Percentiles rank a stretch among this genome's conserved stretches.
These are phyloP conservation scores for Houttuynia cordata DNA, from an alignment of 164 flowering plant species.

Conservation along the genomic window DNA sequence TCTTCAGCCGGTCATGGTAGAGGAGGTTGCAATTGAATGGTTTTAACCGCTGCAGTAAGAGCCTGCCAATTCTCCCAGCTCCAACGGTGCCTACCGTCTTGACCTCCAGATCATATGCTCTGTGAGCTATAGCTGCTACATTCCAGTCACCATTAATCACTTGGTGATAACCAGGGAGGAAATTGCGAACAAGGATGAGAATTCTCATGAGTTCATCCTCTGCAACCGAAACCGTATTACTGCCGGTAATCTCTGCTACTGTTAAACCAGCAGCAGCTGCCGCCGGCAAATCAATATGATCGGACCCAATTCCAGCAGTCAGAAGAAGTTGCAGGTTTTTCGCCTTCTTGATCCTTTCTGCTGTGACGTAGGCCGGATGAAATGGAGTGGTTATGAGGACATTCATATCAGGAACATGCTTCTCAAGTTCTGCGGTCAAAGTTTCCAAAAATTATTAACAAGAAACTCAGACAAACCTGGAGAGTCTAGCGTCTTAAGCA, in stretches of 20 bases:
- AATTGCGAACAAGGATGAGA: constrained; percentile 84
- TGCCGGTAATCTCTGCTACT: constrained; percentile 97
- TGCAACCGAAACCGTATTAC: constrained; percentile 91
- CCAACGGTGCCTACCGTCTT: constrained; percentile 97
- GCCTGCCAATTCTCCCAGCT: constrained; percentile 88
- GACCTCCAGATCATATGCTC: constrained; percentile 95
- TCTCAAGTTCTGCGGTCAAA: constrained; percentile 68
- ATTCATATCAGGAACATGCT: constrained; percentile 85
- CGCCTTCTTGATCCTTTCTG: constrained; percentile 86
- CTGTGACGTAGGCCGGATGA: constrained; percentile 96
- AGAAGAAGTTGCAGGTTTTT: constrained; percentile 80
- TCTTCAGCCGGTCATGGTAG: constrained; percentile 82
- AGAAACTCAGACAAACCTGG: background rate
- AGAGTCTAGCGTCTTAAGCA: background rate
- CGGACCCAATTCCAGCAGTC: constrained; percentile 97
- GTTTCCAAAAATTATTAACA: background rate
- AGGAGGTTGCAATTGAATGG: constrained; percentile 91
- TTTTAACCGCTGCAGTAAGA: constrained; percentile 78
- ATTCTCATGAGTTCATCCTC: constrained; percentile 98
- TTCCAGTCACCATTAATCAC: constrained; percentile 84
- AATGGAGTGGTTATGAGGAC: constrained; percentile 92
- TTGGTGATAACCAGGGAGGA: constrained; percentile 81
- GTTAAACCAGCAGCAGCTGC: constrained; percentile 93
- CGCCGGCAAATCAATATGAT: constrained; percentile 85
- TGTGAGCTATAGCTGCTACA: constrained; percentile 77